Percentiles rank a stretch among this genome's conserved stretches.
Conservation (phyloP, 352 stramenopile species). For the Pythium dissimile region DNA sequence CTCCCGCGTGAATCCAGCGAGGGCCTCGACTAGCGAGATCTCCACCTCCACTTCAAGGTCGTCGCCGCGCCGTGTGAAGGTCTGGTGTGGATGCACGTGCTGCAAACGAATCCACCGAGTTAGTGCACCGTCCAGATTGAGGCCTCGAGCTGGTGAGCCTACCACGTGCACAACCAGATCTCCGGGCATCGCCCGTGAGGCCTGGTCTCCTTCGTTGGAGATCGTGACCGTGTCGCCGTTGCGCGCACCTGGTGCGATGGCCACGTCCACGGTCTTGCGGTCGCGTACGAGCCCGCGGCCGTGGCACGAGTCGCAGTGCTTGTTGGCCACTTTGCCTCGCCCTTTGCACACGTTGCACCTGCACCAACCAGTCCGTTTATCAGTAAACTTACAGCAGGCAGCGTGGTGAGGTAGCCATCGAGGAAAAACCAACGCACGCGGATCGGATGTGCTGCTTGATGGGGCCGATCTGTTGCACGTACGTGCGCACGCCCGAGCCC, state of each 20-base stretch:
- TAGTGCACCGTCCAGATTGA: neutral
- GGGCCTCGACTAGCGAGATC: slow-evolving; percentile 92
- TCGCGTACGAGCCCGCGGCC: slow-evolving; percentile 25
- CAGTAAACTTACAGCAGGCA: slow-evolving; percentile 1
- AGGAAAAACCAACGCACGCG: slow-evolving; percentile 13
- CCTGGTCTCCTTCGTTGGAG: slow-evolving; percentile 20
- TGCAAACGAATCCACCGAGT: neutral
- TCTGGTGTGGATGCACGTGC: slow-evolving; percentile 32
- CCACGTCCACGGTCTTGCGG: slow-evolving; percentile 19
- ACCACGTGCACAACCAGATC: slow-evolving; percentile 34
- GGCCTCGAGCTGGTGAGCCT: neutral
- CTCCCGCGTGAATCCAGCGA: slow-evolving; percentile 87
- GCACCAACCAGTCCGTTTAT: neutral
- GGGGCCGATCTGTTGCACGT: slow-evolving; percentile 34
- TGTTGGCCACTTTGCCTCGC: slow-evolving; percentile 32
- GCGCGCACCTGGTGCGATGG: slow-evolving; percentile 28
- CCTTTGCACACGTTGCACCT: slow-evolving; percentile 40
- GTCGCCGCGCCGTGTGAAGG: slow-evolving; percentile 88
- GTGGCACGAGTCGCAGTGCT: slow-evolving; percentile 31
- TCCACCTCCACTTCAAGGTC: slow-evolving; percentile 89
- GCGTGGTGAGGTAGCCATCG: too few relatives aligned
- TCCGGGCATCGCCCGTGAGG: slow-evolving; percentile 19
- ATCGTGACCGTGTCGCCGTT: slow-evolving; percentile 36
- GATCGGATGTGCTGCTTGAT: slow-evolving; percentile 41
- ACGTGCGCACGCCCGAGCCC: slow-evolving; percentile 29